A percentile compares a stretch with the other conserved stretches of the same genome.
Evolutionary conservation across 108 stramenopile species (phyloP).

Genomic region (Conticribra weissflogii): DNA sequence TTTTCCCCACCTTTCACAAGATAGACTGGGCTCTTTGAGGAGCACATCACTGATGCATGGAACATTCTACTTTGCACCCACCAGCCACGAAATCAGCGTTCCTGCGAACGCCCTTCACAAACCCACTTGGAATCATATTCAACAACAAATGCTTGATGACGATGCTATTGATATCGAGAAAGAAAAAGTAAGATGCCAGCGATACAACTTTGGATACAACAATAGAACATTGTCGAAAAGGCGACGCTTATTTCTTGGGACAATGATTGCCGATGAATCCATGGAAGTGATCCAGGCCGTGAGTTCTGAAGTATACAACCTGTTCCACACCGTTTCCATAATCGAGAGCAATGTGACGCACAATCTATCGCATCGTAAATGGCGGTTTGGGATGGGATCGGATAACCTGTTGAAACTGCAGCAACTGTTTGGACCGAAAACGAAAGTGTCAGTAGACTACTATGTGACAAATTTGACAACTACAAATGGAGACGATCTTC

Average conservation of each 20-base stretch:
- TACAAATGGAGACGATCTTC: slow-evolving; percentile 3
- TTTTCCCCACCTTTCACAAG: too few relatives aligned
- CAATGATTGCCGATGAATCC: slow-evolving; percentile 55
- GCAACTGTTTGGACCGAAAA: slow-evolving; percentile 42
- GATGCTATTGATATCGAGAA: slow-evolving; percentile 10
- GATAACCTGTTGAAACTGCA: slow-evolving; percentile 19
- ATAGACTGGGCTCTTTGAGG: too few relatives aligned
- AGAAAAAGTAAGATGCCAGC: slow-evolving; percentile 31
- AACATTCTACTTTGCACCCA: slow-evolving; percentile 14
- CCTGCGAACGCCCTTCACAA: not conserved
- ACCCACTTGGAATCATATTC: slow-evolving; percentile 5
- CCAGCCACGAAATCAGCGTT: not conserved
- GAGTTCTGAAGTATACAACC: slow-evolving; percentile 53
- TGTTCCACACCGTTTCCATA: slow-evolving; percentile 54
- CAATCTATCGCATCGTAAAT: slow-evolving; percentile 19
- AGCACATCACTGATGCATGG: too few relatives aligned
- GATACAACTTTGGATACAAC: slow-evolving; percentile 33
- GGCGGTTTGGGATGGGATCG: slow-evolving; percentile 29
- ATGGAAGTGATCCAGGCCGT: slow-evolving; percentile 38
- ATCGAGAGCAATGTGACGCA: slow-evolving; percentile 66
- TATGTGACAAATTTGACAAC: slow-evolving; percentile 15
- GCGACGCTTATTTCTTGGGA: slow-evolving; percentile 49
- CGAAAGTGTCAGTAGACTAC: slow-evolving; percentile 42
- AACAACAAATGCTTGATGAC: slow-evolving; percentile 27
- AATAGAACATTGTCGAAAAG: slow-evolving; percentile 7